These are phyloP conservation scores for Aureobasidium lini DNA, from an alignment of 2,329 filamentous ascomycete species.

Conservation along the genomic window DNA sequence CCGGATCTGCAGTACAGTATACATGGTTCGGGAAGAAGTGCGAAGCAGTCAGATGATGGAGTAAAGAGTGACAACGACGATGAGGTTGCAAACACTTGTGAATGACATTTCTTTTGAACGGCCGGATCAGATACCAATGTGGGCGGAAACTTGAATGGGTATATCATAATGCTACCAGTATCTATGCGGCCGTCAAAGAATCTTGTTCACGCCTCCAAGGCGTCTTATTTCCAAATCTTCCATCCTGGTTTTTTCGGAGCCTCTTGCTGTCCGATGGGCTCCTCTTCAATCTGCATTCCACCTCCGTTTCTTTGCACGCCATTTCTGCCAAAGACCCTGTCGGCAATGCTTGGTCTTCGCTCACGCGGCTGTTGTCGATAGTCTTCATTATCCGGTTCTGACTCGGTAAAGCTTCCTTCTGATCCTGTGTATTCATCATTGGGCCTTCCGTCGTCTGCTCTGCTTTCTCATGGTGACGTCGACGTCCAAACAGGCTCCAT, in stretches of 20 bases:
- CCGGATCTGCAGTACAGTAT: background rate
- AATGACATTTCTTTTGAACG: too few species aligned
- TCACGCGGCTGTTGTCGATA: slow-evolving; percentile 15
- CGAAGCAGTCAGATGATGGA: background rate
- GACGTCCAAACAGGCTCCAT: background rate
- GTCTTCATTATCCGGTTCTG: slow-evolving; percentile 22
- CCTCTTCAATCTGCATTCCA: background rate
- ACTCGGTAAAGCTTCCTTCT: slow-evolving; percentile 21
- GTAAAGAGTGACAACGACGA: background rate
- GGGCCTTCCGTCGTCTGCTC: background rate
- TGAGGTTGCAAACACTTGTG: background rate
- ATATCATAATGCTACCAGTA: background rate
- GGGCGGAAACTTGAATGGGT: background rate
- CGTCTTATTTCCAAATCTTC: slow-evolving; percentile 28
- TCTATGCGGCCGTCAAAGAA: background rate
- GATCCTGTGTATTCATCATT: slow-evolving; percentile 17
- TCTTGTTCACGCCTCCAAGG: background rate
- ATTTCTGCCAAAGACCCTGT: slow-evolving; percentile 24
- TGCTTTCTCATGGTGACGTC: background rate
- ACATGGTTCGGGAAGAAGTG: slow-evolving; percentile 8
- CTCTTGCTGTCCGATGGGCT: slow-evolving; percentile 20
- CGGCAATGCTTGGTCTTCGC: slow-evolving; percentile 25
- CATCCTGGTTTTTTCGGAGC: slow-evolving; percentile 31
- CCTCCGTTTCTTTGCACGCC: background rate
- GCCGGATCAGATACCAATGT: too few species aligned